These are phyloP conservation scores for Tricholoma matsutake DNA, from an alignment of 768 basidiomycete species.

Conservation along the genomic window DNA sequence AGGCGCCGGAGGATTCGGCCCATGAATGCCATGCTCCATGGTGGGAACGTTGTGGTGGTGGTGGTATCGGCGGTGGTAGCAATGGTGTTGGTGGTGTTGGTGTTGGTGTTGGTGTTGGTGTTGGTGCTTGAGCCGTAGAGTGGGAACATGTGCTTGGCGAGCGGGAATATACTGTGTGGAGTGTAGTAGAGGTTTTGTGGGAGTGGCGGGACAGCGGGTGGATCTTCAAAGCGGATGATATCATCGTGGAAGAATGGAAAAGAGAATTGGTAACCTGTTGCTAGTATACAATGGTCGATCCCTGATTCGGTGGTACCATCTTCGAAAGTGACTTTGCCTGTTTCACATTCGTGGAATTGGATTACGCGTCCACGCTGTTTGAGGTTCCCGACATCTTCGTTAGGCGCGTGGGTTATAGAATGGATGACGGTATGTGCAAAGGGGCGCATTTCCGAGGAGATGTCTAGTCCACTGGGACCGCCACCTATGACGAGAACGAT, in stretches of 20 bases:
- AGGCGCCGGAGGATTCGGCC: slow-evolving; percentile 52
- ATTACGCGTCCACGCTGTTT: slow-evolving; percentile 41
- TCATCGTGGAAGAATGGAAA: slow-evolving; percentile 55
- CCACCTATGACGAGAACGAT: slow-evolving; percentile 45
- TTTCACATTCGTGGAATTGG: slow-evolving; percentile 30
- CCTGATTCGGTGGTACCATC: slow-evolving; percentile 53
- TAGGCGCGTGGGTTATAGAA: slow-evolving; percentile 40
- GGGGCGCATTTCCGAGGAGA: slow-evolving; percentile 54
- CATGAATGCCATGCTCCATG: slow-evolving; percentile 59
- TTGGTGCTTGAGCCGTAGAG: slow-evolving; percentile 27
- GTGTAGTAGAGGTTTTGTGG: slow-evolving; percentile 60
- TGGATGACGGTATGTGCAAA: slow-evolving; percentile 49
- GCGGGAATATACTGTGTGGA: slow-evolving; percentile 63
- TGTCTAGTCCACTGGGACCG: slow-evolving; percentile 70
- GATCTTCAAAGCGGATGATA: slow-evolving; percentile 31
- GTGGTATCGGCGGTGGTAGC: background rate
- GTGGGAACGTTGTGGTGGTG: slow-evolving; percentile 28
- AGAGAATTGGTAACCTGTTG: slow-evolving; percentile 69
- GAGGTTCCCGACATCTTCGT: slow-evolving; percentile 32
- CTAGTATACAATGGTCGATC: slow-evolving; percentile 65
- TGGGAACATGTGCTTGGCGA: slow-evolving; percentile 70
- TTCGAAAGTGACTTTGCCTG: slow-evolving; percentile 46
- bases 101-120: background rate
- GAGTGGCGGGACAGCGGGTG: slow-evolving; percentile 46
- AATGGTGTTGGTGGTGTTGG: background rate